Evolutionary conservation across 176 grass and related monocot genomes (phyloP).

Genomic region (Dactylis glomerata): DNA sequence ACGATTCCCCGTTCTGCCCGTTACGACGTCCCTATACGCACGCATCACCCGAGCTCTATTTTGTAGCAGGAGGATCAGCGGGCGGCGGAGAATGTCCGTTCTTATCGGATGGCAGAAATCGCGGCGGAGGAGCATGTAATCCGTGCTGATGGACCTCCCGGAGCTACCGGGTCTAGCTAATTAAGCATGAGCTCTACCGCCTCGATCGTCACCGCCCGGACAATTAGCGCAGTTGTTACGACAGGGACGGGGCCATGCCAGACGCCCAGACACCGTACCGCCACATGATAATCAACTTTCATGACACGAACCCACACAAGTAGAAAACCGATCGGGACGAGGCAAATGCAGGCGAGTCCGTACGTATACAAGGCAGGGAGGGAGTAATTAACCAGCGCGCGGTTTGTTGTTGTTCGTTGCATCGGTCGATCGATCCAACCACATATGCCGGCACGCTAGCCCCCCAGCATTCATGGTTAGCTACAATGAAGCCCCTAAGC

Average conservation of each 20-base stretch:
- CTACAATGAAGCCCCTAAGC: neutral
- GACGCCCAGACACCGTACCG: neutral
- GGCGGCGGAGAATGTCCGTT: neutral
- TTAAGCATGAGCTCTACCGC: neutral
- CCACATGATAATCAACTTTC: neutral
- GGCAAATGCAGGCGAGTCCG: neutral
- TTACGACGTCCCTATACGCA: neutral
- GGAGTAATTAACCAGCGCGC: neutral
- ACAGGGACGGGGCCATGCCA: conserved; percentile 1
- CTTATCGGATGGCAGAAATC: neutral
- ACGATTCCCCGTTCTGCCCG: neutral
- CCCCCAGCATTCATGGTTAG: neutral
- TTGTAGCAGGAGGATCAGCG: neutral
- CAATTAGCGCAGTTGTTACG: conserved; percentile 14
- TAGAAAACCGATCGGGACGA: neutral
- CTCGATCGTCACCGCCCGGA: neutral
- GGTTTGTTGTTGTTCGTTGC: neutral
- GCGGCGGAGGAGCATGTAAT: neutral
- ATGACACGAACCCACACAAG: neutral
- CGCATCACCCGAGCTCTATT: neutral
- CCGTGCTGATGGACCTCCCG: conserved; percentile 22
- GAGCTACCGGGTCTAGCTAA: conserved; percentile 13
- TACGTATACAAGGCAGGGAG: neutral
- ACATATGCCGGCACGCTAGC: conserved; percentile 13
- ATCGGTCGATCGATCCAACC: conserved; percentile 3